Percentiles rank a stretch among this genome's conserved stretches.
These are phyloP conservation scores for Ascochyta clinopodiicola DNA, from an alignment of 2,329 filamentous ascomycete species.

Conservation along the genomic window DNA sequence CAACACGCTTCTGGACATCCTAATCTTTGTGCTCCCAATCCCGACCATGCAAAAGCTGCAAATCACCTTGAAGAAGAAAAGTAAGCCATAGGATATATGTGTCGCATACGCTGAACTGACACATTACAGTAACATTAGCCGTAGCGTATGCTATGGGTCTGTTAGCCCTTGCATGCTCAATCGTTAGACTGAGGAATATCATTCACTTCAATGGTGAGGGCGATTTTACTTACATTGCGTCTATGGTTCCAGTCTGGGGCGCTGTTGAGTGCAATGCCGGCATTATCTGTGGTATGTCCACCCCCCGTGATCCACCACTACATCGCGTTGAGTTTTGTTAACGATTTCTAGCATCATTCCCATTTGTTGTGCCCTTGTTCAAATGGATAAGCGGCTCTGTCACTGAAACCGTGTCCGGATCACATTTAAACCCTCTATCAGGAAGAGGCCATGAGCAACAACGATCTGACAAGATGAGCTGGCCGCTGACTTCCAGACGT, in stretches of 20 bases:
- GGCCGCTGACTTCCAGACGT: background rate
- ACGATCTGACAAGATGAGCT: background rate
- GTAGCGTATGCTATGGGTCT: background rate
- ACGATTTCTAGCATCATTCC: background rate
- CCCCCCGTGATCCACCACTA: too few relatives aligned
- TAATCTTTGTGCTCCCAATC: too few relatives aligned
- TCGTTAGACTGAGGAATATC: background rate
- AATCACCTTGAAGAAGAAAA: too few relatives aligned
- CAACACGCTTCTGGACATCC: background rate
- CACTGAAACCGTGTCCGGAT: background rate
- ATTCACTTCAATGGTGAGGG: constrained; percentile 1
- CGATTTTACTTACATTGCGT: background rate
- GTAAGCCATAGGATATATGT: too few relatives aligned
- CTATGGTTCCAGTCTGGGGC: constrained; percentile 1
- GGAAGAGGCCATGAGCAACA: background rate
- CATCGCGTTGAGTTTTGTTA: background rate
- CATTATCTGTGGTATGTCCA: background rate
- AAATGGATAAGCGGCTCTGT: background rate
- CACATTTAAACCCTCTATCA: background rate
- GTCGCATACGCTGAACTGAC: too few relatives aligned
- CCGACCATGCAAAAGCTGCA: too few relatives aligned
- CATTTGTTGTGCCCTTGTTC: background rate
- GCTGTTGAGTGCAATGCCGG: background rate
- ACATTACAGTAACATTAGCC: too few relatives aligned
- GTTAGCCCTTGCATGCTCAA: background rate